These are phyloP conservation scores for Trifolium repens DNA, from an alignment of 306 rosid species.

Conservation along the genomic window DNA sequence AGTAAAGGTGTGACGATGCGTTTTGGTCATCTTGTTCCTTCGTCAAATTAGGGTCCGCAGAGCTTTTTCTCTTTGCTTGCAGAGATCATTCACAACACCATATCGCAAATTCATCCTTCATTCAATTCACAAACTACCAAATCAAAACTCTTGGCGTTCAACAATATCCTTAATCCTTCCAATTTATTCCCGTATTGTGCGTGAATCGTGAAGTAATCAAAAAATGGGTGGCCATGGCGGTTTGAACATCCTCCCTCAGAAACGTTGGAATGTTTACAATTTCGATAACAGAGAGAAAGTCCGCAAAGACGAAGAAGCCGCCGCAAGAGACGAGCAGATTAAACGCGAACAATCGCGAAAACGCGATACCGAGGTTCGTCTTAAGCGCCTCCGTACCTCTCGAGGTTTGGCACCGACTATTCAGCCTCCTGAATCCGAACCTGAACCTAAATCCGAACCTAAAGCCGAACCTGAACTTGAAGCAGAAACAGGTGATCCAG, in stretches of 20 bases:
- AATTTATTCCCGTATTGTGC: background rate
- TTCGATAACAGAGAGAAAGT: constrained; percentile 91
- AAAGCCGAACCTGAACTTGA: constrained; percentile 5
- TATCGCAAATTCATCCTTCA: background rate
- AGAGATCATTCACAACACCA: background rate
- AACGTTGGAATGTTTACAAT: constrained; percentile 94
- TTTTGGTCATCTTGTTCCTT: background rate
- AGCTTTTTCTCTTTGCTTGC: background rate
- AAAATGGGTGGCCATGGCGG: constrained; percentile 96
- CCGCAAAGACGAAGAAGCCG: constrained; percentile 80
- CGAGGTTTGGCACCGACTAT: constrained; percentile 65
- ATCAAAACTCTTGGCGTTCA: background rate
- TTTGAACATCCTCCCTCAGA: constrained; percentile 91
- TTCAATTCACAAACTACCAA: background rate
- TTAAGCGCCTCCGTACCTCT: constrained; percentile 72
- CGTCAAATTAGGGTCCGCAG: constrained; percentile 18
- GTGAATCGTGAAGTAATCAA: constrained; percentile 8
- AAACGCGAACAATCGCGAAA: constrained; percentile 75
- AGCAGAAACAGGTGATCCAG: constrained; percentile 40
- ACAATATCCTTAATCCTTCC: background rate
- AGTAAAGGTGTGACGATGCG: no score
- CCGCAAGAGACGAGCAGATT: constrained; percentile 89
- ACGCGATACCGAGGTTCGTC: constrained; percentile 78
- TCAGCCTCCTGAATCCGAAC: constrained; percentile 26
- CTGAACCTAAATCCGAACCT: constrained; percentile 37